These are phyloP conservation scores for Ogataea hybrid DNA, from an alignment of 1,139 yeast species.

Conservation along the genomic window DNA sequence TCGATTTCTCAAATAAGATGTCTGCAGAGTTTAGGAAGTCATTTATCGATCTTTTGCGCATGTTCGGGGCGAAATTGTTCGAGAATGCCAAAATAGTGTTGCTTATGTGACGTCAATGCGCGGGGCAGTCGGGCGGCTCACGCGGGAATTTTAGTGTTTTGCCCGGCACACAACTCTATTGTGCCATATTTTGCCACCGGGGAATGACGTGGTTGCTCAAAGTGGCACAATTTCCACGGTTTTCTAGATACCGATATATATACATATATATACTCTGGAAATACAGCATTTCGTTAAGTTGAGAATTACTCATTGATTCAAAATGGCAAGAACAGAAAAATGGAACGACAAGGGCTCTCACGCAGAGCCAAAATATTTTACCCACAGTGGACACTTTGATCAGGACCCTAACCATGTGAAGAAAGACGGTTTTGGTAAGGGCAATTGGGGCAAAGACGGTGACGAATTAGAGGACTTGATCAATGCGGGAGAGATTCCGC, in stretches of 20 bases:
- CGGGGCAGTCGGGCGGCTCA: constrained; percentile 10
- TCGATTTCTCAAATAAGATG: constrained; percentile 15
- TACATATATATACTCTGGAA: neutral
- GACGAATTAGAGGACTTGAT: constrained; percentile 57
- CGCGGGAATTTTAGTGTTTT: constrained; percentile 6
- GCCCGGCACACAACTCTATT: constrained; percentile 2
- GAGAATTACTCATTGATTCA: neutral
- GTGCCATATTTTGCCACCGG: neutral
- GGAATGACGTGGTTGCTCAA: constrained; percentile 5
- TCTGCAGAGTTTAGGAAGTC: constrained; percentile 29
- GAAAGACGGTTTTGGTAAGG: constrained; percentile 83
- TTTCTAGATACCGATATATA: neutral
- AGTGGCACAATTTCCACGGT: constrained; percentile 7
- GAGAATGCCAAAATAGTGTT: constrained; percentile 4
- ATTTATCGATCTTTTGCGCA: constrained; percentile 40
- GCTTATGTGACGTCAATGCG: constrained; percentile 7
- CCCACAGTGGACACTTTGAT: constrained; percentile 66
- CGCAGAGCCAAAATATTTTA: constrained; percentile 54
- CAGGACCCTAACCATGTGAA: constrained; percentile 73
- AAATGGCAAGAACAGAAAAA: constrained; percentile 84
- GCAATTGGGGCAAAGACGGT: constrained; percentile 72
- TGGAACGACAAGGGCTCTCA: constrained; percentile 53
- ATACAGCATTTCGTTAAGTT: neutral
- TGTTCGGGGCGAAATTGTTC: constrained; percentile 39
- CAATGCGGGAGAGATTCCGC: constrained; percentile 41